phyloP scores from a whole-genome alignment of 192 early-diverging fungal species.

The Diversispora eburnea region DNA sequence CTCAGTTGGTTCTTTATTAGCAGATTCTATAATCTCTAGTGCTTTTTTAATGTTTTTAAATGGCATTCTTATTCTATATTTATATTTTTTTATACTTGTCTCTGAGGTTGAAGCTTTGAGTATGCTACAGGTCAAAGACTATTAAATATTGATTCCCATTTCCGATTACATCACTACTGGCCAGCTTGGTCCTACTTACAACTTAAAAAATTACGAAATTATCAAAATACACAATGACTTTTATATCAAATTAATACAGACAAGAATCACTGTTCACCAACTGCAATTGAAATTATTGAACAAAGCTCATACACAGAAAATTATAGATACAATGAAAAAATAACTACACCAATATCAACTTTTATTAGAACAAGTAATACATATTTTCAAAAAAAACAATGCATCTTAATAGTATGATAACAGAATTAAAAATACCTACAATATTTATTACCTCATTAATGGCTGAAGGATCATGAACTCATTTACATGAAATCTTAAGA shows the following conservation, averaged over 20 bases:
- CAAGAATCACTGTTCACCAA: not conserved
- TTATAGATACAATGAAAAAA: not conserved
- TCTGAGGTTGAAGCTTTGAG: too few species aligned
- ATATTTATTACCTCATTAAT: too few species aligned
- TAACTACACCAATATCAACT: not conserved
- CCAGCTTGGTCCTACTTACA: not conserved
- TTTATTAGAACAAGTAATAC: slow-evolving; percentile 10
- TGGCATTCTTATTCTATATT: too few species aligned
- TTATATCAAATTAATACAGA: not conserved
- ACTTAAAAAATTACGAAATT: slow-evolving; percentile 19
- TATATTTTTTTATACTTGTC: too few species aligned
- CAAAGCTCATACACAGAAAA: not conserved
- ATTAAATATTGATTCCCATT: not conserved
- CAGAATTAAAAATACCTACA: too few species aligned
- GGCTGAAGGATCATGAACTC: too few species aligned
- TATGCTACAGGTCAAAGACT: too few species aligned
- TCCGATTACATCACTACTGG: slow-evolving; percentile 1
- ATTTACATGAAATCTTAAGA: too few species aligned
- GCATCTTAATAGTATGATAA: too few species aligned
- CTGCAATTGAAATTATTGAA: slow-evolving; percentile 8
- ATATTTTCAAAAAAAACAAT: slow-evolving; percentile 3
- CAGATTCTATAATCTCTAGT: too few species aligned
- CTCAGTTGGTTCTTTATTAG: too few species aligned
- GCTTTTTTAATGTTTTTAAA: too few species aligned
- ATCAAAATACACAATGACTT: not conserved